A percentile compares a stretch with the other conserved stretches of the same genome.
Conservation (phyloP, 2,329 filamentous ascomycete species). For the Cladosporium phlei region DNA sequence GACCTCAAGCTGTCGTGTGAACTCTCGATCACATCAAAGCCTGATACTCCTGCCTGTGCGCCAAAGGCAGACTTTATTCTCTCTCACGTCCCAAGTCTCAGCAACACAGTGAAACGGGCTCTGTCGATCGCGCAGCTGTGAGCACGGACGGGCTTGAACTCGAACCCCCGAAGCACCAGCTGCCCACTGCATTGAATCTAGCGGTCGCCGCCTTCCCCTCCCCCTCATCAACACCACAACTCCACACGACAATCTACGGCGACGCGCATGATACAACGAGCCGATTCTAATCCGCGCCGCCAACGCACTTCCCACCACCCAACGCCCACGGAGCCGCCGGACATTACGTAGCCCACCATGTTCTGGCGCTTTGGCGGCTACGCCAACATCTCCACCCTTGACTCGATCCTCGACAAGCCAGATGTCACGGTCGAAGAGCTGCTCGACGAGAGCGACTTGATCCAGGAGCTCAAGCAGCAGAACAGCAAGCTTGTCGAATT, state of each 20-base stretch:
- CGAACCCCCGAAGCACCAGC: slow-evolving; percentile 5
- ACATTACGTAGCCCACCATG: slow-evolving; percentile 59
- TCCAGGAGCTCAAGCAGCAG: slow-evolving; percentile 96
- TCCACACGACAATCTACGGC: background rate
- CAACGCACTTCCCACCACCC: slow-evolving; percentile 9
- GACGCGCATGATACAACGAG: slow-evolving; percentile 12
- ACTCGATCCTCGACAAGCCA: slow-evolving; percentile 91
- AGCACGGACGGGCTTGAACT: background rate
- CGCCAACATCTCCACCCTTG: slow-evolving; percentile 93
- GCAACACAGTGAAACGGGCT: background rate
- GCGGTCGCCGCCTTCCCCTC: slow-evolving; percentile 7
- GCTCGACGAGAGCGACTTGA: slow-evolving; percentile 90
- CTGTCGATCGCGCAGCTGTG: slow-evolving; percentile 3
- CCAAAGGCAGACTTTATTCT: too few relatives aligned
- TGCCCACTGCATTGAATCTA: slow-evolving; percentile 9
- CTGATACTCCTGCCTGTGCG: too few relatives aligned
- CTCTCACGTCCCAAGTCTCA: too few relatives aligned
- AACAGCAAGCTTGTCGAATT: slow-evolving; percentile 98
- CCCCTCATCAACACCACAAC: slow-evolving; percentile 2
- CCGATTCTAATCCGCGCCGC: slow-evolving; percentile 4
- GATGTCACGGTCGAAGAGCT: slow-evolving; percentile 94
- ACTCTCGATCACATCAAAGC: too few relatives aligned
- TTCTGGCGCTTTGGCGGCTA: slow-evolving; percentile 99
- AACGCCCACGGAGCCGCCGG: slow-evolving; percentile 7
- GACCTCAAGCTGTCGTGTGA: too few relatives aligned